These are phyloP conservation scores for Boletus barrowsii DNA, from an alignment of 768 basidiomycete species.

Conservation along the genomic window DNA sequence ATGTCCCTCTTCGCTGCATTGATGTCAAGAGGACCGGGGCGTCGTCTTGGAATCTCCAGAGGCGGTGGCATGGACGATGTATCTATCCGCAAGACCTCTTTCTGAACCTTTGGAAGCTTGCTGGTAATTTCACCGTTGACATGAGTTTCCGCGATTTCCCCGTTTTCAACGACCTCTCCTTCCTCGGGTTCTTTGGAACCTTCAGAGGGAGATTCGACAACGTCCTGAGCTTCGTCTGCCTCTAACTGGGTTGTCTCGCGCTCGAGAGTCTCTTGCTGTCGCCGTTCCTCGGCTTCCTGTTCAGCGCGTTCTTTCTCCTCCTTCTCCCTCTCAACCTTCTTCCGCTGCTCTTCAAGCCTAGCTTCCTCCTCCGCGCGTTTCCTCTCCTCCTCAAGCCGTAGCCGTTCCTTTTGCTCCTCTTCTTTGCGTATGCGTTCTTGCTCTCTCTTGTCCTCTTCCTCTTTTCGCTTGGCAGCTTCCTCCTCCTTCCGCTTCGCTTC, in stretches of 20 bases:
- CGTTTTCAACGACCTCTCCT: constrained; percentile 32
- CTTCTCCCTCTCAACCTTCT: constrained; percentile 34
- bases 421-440: constrained; percentile 37
- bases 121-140: constrained; percentile 38
- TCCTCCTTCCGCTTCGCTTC: constrained; percentile 40
- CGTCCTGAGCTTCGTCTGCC: constrained; percentile 35
- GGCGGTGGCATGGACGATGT: constrained; percentile 46
- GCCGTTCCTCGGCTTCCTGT: constrained; percentile 33
- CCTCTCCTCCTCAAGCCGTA: constrained; percentile 35
- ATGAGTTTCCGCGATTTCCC: constrained; percentile 27
- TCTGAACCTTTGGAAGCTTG: constrained; percentile 37
- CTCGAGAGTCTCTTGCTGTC: constrained; percentile 19
- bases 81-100: constrained; percentile 64
- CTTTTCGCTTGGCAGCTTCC: constrained; percentile 38
- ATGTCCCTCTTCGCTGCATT: constrained; percentile 44
- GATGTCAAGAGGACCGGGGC: constrained; percentile 76
- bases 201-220: constrained; percentile 38
- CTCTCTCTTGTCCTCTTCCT: constrained; percentile 44
- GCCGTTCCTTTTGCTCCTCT: constrained; percentile 38
- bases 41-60: constrained; percentile 40
- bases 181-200: constrained; percentile 46
- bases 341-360: constrained; percentile 31
- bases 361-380: constrained; percentile 27
- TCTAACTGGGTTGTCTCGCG: constrained; percentile 30
- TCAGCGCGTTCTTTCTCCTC: constrained; percentile 42